These are phyloP conservation scores for Psilocybe subaeruginosa DNA, from an alignment of 768 basidiomycete genomes.

Conservation along the genomic window DNA sequence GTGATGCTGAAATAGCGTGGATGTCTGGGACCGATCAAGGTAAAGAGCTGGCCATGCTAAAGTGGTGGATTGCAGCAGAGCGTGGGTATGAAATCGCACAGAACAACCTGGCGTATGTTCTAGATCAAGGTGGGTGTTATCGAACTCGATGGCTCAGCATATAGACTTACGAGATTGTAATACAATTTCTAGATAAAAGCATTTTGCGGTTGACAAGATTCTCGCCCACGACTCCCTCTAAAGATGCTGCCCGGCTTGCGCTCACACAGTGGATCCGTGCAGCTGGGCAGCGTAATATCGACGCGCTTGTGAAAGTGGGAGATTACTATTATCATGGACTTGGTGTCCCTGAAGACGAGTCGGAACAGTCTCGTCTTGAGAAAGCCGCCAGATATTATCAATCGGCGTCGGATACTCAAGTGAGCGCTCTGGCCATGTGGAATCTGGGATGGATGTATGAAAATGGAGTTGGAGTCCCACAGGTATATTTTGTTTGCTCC, in stretches of 20 bases:
- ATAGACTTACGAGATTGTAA: neutral
- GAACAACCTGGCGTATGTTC: constrained; percentile 90
- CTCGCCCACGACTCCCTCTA: constrained; percentile 72
- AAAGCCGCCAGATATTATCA: constrained; percentile 95
- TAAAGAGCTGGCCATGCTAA: constrained; percentile 82
- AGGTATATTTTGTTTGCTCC: constrained; percentile 44
- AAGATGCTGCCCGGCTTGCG: constrained; percentile 81
- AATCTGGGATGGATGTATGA: constrained; percentile 99
- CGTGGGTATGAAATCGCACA: constrained; percentile 91
- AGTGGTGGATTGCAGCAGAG: constrained; percentile 96
- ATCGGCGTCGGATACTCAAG: constrained; percentile 89
- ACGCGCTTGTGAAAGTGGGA: constrained; percentile 96
- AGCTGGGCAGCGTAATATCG: constrained; percentile 92
- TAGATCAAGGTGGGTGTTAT: constrained; percentile 78
- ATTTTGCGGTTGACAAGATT: constrained; percentile 69
- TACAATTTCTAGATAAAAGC: constrained; percentile 58
- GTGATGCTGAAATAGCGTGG: constrained; percentile 83
- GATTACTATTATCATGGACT: constrained; percentile 96
- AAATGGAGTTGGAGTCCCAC: constrained; percentile 89
- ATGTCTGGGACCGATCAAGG: constrained; percentile 68
- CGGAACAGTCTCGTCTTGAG: constrained; percentile 67
- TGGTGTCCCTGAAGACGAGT: constrained; percentile 68
- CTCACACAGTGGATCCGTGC: constrained; percentile 95
- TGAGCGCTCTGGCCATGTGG: constrained; percentile 97
- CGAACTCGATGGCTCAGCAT: neutral